Conservation (phyloP, 768 basidiomycete genomes). For the Pisolithus albus region DNA sequence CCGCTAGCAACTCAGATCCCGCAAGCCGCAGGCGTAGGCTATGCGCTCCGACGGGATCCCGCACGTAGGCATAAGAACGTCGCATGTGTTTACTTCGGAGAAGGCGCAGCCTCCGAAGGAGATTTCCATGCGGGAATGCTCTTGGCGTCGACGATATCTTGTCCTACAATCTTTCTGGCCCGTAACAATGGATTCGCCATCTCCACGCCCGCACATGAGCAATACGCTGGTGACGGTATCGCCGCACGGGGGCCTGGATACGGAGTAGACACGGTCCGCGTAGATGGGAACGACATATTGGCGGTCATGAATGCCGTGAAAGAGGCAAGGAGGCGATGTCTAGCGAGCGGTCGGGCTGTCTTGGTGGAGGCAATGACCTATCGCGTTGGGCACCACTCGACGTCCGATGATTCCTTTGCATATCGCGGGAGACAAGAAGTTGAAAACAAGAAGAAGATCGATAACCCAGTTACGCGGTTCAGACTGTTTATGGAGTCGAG, state of each 20-base stretch:
- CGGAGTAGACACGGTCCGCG: conserved; percentile 84
- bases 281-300: conserved; percentile 89
- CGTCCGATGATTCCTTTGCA: conserved; percentile 92
- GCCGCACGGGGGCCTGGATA: conserved; percentile 86
- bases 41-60: conserved; percentile 77
- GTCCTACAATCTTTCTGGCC: conserved; percentile 67
- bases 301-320: conserved; percentile 72
- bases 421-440: conserved; percentile 88
- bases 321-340: conserved; percentile 63
- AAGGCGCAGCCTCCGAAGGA: conserved; percentile 91
- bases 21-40: conserved; percentile 89
- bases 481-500: conserved; percentile 76
- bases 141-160: conserved; percentile 68
- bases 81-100: conserved; percentile 87
- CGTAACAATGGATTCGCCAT: conserved; percentile 93
- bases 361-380: conserved; percentile 90
- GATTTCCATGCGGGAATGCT: conserved; percentile 92
- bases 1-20: conserved; percentile 92
- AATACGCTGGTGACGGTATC: conserved; percentile 90
- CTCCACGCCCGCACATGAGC: conserved; percentile 84
- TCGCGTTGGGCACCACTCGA: conserved; percentile 91
- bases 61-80: conserved; percentile 61
- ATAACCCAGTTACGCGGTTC: conserved; percentile 83
- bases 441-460: conserved; percentile 84
- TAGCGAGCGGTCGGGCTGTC: conserved; percentile 76